A percentile compares a stretch with the other conserved stretches of the same genome.
phyloP scores from a whole-genome alignment of 2,329 filamentous ascomycete species.

The Xylaria sp. region DNA sequence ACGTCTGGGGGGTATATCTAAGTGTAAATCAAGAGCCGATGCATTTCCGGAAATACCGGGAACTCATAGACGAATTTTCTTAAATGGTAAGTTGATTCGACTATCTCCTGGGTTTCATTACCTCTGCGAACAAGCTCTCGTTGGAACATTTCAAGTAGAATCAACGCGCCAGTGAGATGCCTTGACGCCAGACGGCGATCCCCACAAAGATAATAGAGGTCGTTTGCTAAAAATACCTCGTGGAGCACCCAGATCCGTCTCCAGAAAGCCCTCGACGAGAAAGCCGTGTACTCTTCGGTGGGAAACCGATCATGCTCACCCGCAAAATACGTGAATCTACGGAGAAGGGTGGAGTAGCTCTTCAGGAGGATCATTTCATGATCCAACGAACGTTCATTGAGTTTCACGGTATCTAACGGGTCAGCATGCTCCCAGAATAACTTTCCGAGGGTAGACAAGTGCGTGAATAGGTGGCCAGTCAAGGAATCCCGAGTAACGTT shows the following conservation, averaged over 20 bases:
- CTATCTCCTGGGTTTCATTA: background rate
- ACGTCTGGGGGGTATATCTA: conserved; percentile 28
- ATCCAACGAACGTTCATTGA: conserved; percentile 18
- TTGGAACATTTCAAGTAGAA: conserved; percentile 30
- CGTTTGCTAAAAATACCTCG: conserved; percentile 27
- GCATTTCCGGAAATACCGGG: conserved; percentile 28
- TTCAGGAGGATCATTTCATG: conserved; percentile 18
- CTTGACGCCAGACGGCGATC: conserved; percentile 7
- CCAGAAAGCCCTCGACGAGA: conserved; percentile 28
- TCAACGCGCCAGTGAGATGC: conserved; percentile 23
- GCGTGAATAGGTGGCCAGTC: conserved; percentile 13
- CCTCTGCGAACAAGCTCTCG: conserved; percentile 13
- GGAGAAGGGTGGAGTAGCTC: background rate
- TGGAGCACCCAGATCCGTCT: conserved; percentile 34
- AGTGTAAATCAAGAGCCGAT: conserved; percentile 28
- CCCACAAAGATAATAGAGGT: conserved; percentile 28
- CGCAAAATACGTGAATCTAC: conserved; percentile 6
- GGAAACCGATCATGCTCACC: conserved; percentile 17
- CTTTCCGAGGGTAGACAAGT: conserved; percentile 17
- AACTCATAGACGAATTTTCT: conserved; percentile 14
- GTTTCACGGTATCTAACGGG: background rate
- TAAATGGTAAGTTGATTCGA: background rate
- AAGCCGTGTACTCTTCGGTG: conserved; percentile 17
- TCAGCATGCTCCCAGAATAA: conserved; percentile 29
- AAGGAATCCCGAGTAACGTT: background rate